Conservation (phyloP, 352 stramenopile genomes). For the Chrysophaeum taylorii region DNA sequence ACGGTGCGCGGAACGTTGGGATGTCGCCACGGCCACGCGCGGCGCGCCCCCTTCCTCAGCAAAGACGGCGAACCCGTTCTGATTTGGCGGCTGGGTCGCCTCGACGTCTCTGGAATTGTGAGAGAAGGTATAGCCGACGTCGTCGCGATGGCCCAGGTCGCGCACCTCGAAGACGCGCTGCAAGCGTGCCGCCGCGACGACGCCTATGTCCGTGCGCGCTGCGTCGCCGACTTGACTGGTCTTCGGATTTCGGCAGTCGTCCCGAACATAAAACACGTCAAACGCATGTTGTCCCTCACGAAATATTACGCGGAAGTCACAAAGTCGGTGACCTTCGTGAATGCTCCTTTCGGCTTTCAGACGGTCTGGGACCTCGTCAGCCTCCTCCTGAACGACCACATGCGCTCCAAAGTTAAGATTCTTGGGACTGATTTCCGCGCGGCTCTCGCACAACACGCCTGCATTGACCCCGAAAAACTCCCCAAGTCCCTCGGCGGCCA, state of each 20-base stretch:
- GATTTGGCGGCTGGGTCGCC: background rate
- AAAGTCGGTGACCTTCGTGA: background rate
- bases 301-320: background rate
- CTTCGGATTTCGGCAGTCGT: background rate
- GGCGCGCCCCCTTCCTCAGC: background rate
- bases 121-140: background rate
- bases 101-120: background rate
- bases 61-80: background rate
- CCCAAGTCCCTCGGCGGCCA: background rate
- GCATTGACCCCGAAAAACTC: background rate
- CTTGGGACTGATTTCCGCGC: background rate
- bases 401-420: background rate
- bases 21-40: background rate
- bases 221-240: background rate
- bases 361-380: background rate
- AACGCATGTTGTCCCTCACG: background rate
- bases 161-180: conserved; percentile 1
- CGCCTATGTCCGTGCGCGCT: background rate
- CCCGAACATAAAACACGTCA: background rate
- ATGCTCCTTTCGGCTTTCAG: background rate
- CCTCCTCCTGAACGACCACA: background rate
- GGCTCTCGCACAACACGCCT: background rate
- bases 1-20: background rate
- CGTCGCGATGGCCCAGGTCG: background rate
- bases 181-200: background rate